Conservation (phyloP, 768 basidiomycete species). For the Russula sp. region DNA sequence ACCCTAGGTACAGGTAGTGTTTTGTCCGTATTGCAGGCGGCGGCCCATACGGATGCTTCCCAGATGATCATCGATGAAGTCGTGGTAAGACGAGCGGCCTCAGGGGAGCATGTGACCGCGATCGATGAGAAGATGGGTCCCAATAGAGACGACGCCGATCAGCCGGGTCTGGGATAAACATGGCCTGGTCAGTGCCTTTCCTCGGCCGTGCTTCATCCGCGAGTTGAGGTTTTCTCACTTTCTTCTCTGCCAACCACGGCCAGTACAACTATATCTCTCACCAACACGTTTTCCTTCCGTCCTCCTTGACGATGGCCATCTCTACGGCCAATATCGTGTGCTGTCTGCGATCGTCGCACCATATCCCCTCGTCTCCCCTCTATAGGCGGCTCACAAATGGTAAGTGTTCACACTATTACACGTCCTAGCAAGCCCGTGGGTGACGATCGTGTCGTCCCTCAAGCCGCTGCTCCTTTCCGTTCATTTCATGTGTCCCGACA, state of each 20-base stretch:
- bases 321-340: constrained; percentile 10
- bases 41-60: background rate
- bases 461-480: constrained; percentile 8
- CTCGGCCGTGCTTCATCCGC: background rate
- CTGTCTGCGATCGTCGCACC: constrained; percentile 2
- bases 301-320: constrained; percentile 20
- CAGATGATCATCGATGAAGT: background rate
- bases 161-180: constrained; percentile 15
- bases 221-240: background rate
- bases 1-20: background rate
- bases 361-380: constrained; percentile 5
- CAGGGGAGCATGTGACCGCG: constrained; percentile 1
- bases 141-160: constrained; percentile 1
- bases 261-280: background rate
- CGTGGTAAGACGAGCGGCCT: background rate
- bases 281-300: background rate
- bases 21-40: background rate
- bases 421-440: background rate
- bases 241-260: constrained; percentile 9
- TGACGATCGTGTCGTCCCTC: background rate
- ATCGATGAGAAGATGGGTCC: constrained; percentile 12
- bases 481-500: constrained; percentile 13
- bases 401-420: background rate
- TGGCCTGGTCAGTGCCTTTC: background rate
- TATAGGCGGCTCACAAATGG: background rate